These are phyloP conservation scores for Ichthyophthirius multifiliis DNA, from an alignment of 169 alveolate species.

Conservation along the genomic window DNA sequence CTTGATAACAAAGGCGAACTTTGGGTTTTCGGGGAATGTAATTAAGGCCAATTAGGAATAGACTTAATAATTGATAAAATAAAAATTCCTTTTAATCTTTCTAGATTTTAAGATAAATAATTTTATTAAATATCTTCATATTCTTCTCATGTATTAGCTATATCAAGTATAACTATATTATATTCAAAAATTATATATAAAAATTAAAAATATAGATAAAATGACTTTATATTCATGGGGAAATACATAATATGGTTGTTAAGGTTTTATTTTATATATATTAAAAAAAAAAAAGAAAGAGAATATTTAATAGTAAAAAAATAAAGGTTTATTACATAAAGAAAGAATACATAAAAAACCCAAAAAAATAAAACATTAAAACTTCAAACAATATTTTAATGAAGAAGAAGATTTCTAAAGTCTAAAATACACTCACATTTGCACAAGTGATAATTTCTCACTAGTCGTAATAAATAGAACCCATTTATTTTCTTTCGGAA, in stretches of 20 bases:
- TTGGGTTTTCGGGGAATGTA: constrained; percentile 1
- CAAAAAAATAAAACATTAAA: not conserved
- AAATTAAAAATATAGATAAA: not conserved
- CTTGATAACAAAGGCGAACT: not conserved
- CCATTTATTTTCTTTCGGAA: not conserved
- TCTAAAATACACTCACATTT: not conserved
- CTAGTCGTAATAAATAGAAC: not conserved
- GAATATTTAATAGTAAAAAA: not conserved
- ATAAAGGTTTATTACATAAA: not conserved
- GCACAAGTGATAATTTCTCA: not conserved
- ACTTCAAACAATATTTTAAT: not conserved
- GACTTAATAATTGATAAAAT: not conserved
- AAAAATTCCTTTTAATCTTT: not conserved
- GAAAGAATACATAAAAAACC: not conserved
- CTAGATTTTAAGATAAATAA: not conserved
- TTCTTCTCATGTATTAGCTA: not conserved
- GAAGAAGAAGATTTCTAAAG: not conserved
- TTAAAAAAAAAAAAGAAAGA: not conserved
- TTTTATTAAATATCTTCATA: not conserved
- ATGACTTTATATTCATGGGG: not conserved
- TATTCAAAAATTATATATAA: not conserved
- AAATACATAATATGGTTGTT: constrained; percentile 4
- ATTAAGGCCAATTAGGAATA: not conserved
- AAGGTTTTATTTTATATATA: not conserved
- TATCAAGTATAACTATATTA: not conserved